phyloP scores from a whole-genome alignment of 148 eudicot genomes.

The Dysphania ambrosioides region DNA sequence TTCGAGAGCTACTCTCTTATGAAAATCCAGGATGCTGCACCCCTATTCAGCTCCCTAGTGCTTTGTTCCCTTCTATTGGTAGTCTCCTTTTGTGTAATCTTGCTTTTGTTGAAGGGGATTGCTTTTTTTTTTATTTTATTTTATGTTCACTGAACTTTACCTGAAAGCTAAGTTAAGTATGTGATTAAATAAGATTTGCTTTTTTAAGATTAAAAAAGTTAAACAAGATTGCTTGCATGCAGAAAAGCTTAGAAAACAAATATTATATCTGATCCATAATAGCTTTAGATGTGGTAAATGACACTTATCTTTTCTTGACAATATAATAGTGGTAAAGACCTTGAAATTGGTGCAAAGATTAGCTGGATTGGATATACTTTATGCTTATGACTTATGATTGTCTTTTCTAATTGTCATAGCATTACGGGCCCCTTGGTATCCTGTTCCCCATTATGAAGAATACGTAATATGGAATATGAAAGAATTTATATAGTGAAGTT shows the following conservation, averaged over 20 bases:
- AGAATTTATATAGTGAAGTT: background rate
- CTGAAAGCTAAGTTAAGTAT: conserved; percentile 14
- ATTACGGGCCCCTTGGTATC: background rate
- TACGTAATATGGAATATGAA: conserved; percentile 1
- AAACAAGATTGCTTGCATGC: conserved; percentile 6
- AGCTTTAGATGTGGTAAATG: conserved; percentile 16
- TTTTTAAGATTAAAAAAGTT: background rate
- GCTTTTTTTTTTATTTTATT: background rate
- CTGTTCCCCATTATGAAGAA: conserved; percentile 23
- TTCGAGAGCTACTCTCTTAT: conserved; percentile 8
- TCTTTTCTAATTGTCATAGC: too few species aligned
- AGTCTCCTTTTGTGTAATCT: conserved; percentile 15
- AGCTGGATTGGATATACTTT: conserved; percentile 21
- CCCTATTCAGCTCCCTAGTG: background rate
- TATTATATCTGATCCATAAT: conserved; percentile 13
- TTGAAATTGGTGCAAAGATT: conserved; percentile 15
- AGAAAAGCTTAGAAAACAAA: conserved; percentile 10
- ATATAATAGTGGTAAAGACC: background rate
- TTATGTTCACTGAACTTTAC: conserved; percentile 12
- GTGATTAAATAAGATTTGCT: conserved; percentile 24
- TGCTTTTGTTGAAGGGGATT: conserved; percentile 7
- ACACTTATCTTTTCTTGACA: background rate
- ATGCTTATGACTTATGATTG: background rate
- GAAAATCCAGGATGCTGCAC: conserved; percentile 25
- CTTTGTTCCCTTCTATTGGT: background rate